phyloP scores from a whole-genome alignment of 2,329 filamentous ascomycete genomes.

The Alternaria dauci region DNA sequence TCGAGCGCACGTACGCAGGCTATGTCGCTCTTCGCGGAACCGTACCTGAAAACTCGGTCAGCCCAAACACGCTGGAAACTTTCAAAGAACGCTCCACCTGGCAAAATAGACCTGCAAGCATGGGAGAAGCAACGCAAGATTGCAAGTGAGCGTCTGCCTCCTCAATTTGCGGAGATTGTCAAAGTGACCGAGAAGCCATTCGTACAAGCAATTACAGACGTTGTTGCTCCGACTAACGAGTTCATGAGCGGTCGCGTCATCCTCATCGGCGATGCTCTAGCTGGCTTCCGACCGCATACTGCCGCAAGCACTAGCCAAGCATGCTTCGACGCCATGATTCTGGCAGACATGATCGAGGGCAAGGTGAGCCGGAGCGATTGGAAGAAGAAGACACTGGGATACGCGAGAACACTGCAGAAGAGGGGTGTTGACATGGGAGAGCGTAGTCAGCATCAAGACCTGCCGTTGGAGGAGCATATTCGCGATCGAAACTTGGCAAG shows the following conservation, averaged over 20 bases:
- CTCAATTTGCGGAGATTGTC: conserved; percentile 56
- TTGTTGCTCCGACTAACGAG: conserved; percentile 48
- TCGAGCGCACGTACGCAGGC: conserved; percentile 41
- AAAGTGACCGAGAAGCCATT: conserved; percentile 54
- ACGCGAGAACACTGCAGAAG: conserved; percentile 50
- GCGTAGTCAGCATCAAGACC: conserved; percentile 51
- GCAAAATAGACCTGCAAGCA: conserved; percentile 49
- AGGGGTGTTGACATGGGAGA: conserved; percentile 53
- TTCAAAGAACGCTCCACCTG: conserved; percentile 54
- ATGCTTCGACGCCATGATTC: conserved; percentile 54
- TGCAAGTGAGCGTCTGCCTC: conserved; percentile 46
- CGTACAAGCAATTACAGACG: conserved; percentile 57
- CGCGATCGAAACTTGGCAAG: conserved; percentile 23
- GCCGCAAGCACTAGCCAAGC: conserved; percentile 59
- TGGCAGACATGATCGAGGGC: conserved; percentile 53
- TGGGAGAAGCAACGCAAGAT: conserved; percentile 52
- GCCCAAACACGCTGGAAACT: conserved; percentile 26
- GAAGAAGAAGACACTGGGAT: conserved; percentile 48
- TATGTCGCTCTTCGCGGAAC: conserved; percentile 47
- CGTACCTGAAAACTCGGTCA: conserved; percentile 35
- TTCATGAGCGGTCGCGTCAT: conserved; percentile 55
- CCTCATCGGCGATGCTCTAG: conserved; percentile 58
- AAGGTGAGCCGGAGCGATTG: conserved; percentile 48
- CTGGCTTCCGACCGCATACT: conserved; percentile 58
- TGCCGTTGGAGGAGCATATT: conserved; percentile 36